phyloP scores from a whole-genome alignment of 805 yeast genomes.

The Wickerhamiella galacta region DNA sequence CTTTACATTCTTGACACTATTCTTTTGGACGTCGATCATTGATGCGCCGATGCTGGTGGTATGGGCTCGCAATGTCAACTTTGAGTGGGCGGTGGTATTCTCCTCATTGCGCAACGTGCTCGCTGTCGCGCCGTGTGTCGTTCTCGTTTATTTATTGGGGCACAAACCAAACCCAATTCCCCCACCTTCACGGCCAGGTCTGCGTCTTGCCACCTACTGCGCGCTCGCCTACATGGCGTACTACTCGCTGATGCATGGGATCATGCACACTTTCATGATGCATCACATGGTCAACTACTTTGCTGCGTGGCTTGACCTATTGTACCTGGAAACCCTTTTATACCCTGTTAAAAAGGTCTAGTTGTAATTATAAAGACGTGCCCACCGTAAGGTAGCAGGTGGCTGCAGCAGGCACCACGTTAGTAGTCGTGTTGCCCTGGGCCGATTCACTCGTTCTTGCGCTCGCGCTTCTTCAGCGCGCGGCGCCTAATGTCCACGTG shows the following conservation, averaged over 20 bases:
- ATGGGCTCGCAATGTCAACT: constrained; percentile 55
- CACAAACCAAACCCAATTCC: constrained; percentile 27
- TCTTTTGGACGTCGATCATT: constrained; percentile 65
- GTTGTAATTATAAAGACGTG: no score
- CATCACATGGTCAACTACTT: constrained; percentile 52
- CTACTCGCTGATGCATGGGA: constrained; percentile 57
- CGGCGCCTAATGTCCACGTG: constrained; percentile 66
- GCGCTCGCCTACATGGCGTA: constrained; percentile 35
- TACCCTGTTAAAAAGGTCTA: no score
- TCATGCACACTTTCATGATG: constrained; percentile 62
- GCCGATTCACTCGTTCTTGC: constrained; percentile 14
- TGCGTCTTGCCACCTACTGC: constrained; percentile 18
- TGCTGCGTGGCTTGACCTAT: not conserved
- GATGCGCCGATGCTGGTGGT: constrained; percentile 62
- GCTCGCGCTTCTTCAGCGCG: constrained; percentile 60
- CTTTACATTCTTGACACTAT: constrained; percentile 34
- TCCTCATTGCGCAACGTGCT: constrained; percentile 64
- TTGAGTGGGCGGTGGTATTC: constrained; percentile 69
- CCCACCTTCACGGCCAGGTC: constrained; percentile 14
- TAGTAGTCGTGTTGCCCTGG: no score
- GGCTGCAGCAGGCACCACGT: no score
- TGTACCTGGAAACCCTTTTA: no score
- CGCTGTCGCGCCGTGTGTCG: constrained; percentile 52
- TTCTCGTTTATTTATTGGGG: constrained; percentile 34
- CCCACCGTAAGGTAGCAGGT: no score